Conservation (phyloP, 805 yeast species). For the Ogataea sp. region DNA sequence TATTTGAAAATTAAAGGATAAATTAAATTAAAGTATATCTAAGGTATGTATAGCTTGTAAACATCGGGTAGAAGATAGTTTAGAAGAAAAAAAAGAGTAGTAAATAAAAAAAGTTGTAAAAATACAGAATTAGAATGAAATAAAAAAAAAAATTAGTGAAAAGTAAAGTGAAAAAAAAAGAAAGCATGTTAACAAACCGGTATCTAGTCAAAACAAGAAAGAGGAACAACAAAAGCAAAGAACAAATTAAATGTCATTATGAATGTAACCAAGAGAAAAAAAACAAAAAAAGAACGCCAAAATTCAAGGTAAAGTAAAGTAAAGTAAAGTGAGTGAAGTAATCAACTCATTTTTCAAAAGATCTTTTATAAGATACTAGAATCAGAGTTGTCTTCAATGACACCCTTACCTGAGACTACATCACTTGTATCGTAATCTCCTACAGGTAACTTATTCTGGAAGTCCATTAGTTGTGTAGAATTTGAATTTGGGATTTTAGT, state of each 20-base stretch:
- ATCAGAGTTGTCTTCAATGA: constrained; percentile 12
- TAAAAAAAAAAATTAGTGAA: neutral
- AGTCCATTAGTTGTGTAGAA: constrained; percentile 31
- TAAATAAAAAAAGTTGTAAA: neutral
- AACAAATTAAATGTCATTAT: neutral
- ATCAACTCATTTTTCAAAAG: too few species aligned
- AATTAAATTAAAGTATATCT: too few species aligned
- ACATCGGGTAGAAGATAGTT: too few species aligned
- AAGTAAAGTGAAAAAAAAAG: neutral
- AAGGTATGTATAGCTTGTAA: too few species aligned
- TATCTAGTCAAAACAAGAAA: too few species aligned
- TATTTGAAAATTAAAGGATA: too few species aligned
- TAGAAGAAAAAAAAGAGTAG: too few species aligned
- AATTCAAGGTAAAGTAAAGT: neutral
- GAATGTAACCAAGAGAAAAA: neutral
- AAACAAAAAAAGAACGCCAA: neutral
- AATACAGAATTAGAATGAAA: neutral
- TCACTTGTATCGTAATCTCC: constrained; percentile 26
- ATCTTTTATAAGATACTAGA: constrained; percentile 5
- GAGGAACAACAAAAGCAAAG: neutral
- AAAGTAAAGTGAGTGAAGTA: constrained; percentile 1
- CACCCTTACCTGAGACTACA: constrained; percentile 12
- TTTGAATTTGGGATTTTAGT: too few species aligned
- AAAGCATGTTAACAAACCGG: too few species aligned
- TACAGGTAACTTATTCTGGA: constrained; percentile 33